phyloP scores from a whole-genome alignment of 495 filamentous ascomycete genomes.

The Penicillium longicatenatum region DNA sequence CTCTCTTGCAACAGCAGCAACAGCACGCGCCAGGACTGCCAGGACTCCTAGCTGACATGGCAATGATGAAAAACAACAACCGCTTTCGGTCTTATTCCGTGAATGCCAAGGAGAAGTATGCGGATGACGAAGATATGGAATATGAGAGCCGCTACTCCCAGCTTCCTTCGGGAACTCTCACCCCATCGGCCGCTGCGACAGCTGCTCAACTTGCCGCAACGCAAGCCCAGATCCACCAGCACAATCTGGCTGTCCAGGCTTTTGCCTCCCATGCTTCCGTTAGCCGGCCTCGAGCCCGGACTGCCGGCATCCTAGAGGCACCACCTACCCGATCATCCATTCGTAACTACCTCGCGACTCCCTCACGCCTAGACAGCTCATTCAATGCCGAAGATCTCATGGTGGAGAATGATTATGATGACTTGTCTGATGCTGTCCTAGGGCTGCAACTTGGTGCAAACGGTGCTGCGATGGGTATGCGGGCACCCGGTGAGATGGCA shows the following conservation, averaged over 20 bases:
- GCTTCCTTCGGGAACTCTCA: constrained; percentile 67
- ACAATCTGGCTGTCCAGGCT: constrained; percentile 91
- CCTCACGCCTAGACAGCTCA: constrained; percentile 81
- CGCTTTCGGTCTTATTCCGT: constrained; percentile 96
- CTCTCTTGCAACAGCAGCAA: constrained; percentile 54
- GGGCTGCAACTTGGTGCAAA: constrained; percentile 70
- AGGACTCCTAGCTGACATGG: constrained; percentile 78
- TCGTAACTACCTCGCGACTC: constrained; percentile 72
- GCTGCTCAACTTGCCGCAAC: constrained; percentile 77
- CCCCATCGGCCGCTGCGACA: constrained; percentile 67
- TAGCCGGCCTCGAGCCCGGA: constrained; percentile 83
- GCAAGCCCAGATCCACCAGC: constrained; percentile 87
- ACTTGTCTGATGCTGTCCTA: constrained; percentile 73
- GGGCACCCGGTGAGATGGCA: constrained; percentile 37
- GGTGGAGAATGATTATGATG: constrained; percentile 76
- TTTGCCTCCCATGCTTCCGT: constrained; percentile 81
- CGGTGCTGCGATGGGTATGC: constrained; percentile 56
- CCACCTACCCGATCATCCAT: constrained; percentile 72
- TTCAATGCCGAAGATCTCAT: constrained; percentile 79
- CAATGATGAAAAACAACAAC: constrained; percentile 76
- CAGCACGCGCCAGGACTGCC: constrained; percentile 58
- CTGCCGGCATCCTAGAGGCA: constrained; percentile 86
- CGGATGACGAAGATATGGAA: constrained; percentile 87
- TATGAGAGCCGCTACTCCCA: constrained; percentile 59
- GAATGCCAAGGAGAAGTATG: constrained; percentile 98